Percentiles rank a stretch among this genome's conserved stretches.
phyloP scores from a whole-genome alignment of 306 rosid genomes.

The Cicer judaicum region DNA sequence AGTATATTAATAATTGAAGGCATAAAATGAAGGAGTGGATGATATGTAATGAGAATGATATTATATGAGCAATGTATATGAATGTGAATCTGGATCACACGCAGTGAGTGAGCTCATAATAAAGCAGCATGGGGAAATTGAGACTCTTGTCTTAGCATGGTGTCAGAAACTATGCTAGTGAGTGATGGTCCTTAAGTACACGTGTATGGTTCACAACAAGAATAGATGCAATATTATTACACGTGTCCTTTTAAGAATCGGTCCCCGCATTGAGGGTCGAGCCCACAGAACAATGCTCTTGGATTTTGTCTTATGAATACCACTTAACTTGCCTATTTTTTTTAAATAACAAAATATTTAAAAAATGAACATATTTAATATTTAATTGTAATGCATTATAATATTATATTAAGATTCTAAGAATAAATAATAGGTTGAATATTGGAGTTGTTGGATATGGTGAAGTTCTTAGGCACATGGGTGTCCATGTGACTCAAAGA shows the following conservation, averaged over 20 bases:
- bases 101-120: neutral
- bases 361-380: too few relatives aligned
- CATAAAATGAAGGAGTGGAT: conserved; percentile 11
- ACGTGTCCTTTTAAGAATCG: conserved; percentile 45
- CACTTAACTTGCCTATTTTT: too few relatives aligned
- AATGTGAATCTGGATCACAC: conserved; percentile 21
- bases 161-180: conserved; percentile 42
- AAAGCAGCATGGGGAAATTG: conserved; percentile 13
- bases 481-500: conserved; percentile 49
- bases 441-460: conserved; percentile 30
- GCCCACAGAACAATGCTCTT: conserved; percentile 42
- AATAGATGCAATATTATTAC: conserved; percentile 2
- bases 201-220: conserved; percentile 35
- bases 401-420: too few relatives aligned
- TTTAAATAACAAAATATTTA: too few relatives aligned
- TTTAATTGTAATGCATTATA: too few relatives aligned
- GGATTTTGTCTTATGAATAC: too few relatives aligned
- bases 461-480: conserved; percentile 42
- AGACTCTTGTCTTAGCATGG: conserved; percentile 17
- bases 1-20: neutral
- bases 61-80: conserved; percentile 9
- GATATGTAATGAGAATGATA: neutral
- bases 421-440: neutral
- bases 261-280: conserved; percentile 60
- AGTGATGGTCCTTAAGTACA: conserved; percentile 45